Percentiles rank a stretch among this genome's conserved stretches.
These are phyloP conservation scores for Strobilomyces confusus DNA, from an alignment of 768 basidiomycete species.

Conservation along the genomic window DNA sequence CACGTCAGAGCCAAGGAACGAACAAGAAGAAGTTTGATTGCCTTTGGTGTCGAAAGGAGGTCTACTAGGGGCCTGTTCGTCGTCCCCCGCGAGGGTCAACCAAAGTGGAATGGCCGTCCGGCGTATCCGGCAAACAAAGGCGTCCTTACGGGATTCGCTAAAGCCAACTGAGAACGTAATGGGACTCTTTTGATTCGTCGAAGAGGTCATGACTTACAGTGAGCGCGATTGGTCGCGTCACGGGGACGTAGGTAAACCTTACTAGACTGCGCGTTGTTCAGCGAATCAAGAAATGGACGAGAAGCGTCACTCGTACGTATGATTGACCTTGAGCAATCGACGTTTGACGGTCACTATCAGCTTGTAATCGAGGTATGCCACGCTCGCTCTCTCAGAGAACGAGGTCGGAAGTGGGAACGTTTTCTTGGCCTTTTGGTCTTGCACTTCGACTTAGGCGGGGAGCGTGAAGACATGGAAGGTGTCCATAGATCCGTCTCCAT, in stretches of 20 bases:
- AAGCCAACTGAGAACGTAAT: constrained; percentile 36
- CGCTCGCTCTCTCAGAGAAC: constrained; percentile 53
- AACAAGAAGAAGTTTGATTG: constrained; percentile 40
- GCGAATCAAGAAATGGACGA: not conserved
- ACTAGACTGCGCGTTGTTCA: constrained; percentile 24
- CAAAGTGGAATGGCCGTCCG: constrained; percentile 46
- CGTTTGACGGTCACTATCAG: constrained; percentile 48
- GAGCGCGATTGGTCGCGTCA: constrained; percentile 31
- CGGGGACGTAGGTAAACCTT: constrained; percentile 32
- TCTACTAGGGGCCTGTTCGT: constrained; percentile 51
- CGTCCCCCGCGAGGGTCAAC: constrained; percentile 41
- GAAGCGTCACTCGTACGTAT: constrained; percentile 34
- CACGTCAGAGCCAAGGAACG: constrained; percentile 45
- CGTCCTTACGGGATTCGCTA: constrained; percentile 44
- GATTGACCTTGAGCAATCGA: constrained; percentile 45
- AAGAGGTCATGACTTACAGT: too few species aligned
- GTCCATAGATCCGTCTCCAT: constrained; percentile 42
- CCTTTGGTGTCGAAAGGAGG: constrained; percentile 39
- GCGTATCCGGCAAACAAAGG: not conserved
- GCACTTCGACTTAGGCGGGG: constrained; percentile 39
- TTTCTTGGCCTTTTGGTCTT: constrained; percentile 35
- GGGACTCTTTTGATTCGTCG: not conserved
- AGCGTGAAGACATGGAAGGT: constrained; percentile 30
- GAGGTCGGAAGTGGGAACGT: constrained; percentile 46
- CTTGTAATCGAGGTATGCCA: constrained; percentile 55